phyloP scores from a whole-genome alignment of 345 rosid genomes.

The Citropsis articulata region DNA sequence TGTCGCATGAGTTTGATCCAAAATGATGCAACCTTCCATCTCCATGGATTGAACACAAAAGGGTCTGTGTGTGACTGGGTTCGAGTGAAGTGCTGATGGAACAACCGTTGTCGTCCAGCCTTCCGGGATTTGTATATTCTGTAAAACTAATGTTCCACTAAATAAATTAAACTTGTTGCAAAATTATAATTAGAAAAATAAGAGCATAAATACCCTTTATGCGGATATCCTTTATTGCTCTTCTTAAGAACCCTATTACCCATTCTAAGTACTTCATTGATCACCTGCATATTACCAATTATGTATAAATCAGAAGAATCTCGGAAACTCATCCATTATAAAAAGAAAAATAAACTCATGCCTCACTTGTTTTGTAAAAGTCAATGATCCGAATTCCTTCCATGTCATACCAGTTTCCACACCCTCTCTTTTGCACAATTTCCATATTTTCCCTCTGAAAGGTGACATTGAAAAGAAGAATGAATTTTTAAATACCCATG shows the following conservation, averaged over 20 bases:
- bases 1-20: background rate
- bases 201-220: too few species aligned
- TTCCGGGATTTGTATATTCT: slow-evolving; percentile 38
- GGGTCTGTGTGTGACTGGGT: slow-evolving; percentile 21
- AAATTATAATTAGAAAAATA: too few species aligned
- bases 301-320: background rate
- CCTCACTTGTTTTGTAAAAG: slow-evolving; percentile 25
- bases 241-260: slow-evolving; percentile 22
- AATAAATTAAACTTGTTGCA: too few species aligned
- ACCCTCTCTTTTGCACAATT: slow-evolving; percentile 13
- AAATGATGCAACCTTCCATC: slow-evolving; percentile 22
- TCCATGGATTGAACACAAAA: slow-evolving; percentile 23
- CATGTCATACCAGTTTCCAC: slow-evolving; percentile 14
- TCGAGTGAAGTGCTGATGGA: slow-evolving; percentile 24
- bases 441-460: slow-evolving; percentile 25
- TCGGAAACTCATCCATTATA: too few species aligned
- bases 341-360: too few species aligned
- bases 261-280: slow-evolving; percentile 27
- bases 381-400: slow-evolving; percentile 27
- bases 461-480: background rate
- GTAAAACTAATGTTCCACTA: background rate
- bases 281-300: slow-evolving; percentile 11
- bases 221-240: slow-evolving; percentile 23
- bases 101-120: slow-evolving; percentile 24
- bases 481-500: too few species aligned